These are phyloP conservation scores for Fusarium setosum DNA, from an alignment of 2,329 filamentous ascomycete genomes.

Conservation along the genomic window DNA sequence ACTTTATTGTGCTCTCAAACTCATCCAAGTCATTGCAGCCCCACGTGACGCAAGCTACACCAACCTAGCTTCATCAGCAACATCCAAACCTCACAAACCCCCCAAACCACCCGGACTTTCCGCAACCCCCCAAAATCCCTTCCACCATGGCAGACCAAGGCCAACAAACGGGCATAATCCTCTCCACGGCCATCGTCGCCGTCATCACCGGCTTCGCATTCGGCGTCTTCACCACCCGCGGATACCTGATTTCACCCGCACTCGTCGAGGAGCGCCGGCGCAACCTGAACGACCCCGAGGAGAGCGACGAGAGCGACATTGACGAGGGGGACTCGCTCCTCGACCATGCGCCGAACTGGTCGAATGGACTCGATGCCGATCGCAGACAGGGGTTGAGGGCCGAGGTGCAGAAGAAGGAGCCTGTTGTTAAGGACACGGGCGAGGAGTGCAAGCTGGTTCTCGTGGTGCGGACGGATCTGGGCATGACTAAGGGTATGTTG, in stretches of 20 bases:
- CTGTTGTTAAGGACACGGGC: slow-evolving; percentile 47
- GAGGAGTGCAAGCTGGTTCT: slow-evolving; percentile 97
- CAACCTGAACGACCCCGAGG: slow-evolving; percentile 69
- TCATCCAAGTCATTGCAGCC: slow-evolving; percentile 1
- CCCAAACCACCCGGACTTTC: neutral
- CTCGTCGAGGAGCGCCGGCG: slow-evolving; percentile 67
- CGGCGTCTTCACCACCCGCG: slow-evolving; percentile 76
- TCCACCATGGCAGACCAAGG: slow-evolving; percentile 50
- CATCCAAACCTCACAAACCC: slow-evolving; percentile 11
- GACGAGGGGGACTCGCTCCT: slow-evolving; percentile 69
- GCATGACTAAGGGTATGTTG: slow-evolving; percentile 91
- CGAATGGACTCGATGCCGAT: slow-evolving; percentile 70
- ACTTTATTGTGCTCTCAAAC: neutral
- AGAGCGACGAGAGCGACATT: slow-evolving; percentile 77
- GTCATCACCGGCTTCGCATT: slow-evolving; percentile 84
- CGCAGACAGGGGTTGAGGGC: slow-evolving; percentile 64
- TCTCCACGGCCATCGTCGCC: slow-evolving; percentile 79
- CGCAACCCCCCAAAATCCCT: neutral
- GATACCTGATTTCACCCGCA: slow-evolving; percentile 68
- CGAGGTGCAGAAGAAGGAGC: slow-evolving; percentile 58
- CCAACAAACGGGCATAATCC: slow-evolving; percentile 67
- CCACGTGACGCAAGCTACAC: slow-evolving; percentile 33
- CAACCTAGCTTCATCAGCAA: slow-evolving; percentile 29
- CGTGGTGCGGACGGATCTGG: slow-evolving; percentile 91
- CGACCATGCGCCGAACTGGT: slow-evolving; percentile 76